phyloP scores from a whole-genome alignment of 208 protist genomes.

The Acanthamoeba sp. region DNA sequence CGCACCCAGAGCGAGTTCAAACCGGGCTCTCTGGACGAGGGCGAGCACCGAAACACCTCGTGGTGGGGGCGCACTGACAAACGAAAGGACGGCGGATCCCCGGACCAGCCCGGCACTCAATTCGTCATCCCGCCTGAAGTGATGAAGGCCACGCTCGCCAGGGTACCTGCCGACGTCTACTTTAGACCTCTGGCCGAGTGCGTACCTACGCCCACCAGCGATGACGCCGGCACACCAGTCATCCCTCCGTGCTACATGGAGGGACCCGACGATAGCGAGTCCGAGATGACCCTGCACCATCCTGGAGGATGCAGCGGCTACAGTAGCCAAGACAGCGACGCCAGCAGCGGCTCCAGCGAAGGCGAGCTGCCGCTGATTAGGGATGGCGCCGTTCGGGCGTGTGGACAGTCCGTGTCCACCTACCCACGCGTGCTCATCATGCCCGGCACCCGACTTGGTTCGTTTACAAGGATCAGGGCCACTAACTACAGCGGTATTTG shows the following conservation, averaged over 20 bases:
- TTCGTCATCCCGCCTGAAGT: slow-evolving; percentile 27
- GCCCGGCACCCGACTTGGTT: slow-evolving; percentile 9
- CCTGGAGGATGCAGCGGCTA: background rate
- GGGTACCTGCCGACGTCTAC: slow-evolving; percentile 8
- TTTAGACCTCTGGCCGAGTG: slow-evolving; percentile 30
- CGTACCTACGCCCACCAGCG: background rate
- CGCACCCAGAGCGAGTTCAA: background rate
- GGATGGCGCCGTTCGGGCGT: background rate
- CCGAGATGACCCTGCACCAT: background rate
- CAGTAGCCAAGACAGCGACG: background rate
- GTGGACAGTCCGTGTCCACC: slow-evolving; percentile 38
- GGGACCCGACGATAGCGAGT: slow-evolving; percentile 31
- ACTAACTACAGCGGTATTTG: too few species aligned
- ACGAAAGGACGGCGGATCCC: background rate
- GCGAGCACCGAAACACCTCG: background rate
- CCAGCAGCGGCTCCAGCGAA: background rate
- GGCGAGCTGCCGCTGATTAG: background rate
- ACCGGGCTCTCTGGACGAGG: background rate
- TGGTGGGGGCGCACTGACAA: background rate
- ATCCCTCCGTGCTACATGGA: background rate
- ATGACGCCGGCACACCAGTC: background rate
- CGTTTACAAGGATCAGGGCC: too few species aligned
- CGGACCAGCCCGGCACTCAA: background rate
- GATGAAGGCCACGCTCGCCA: background rate
- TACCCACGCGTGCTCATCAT: slow-evolving; percentile 51